A percentile compares a stretch with the other conserved stretches of the same genome.
phyloP scores from a whole-genome alignment of 371 early-diverging fungal genomes.

The Chytridiales sp. region DNA sequence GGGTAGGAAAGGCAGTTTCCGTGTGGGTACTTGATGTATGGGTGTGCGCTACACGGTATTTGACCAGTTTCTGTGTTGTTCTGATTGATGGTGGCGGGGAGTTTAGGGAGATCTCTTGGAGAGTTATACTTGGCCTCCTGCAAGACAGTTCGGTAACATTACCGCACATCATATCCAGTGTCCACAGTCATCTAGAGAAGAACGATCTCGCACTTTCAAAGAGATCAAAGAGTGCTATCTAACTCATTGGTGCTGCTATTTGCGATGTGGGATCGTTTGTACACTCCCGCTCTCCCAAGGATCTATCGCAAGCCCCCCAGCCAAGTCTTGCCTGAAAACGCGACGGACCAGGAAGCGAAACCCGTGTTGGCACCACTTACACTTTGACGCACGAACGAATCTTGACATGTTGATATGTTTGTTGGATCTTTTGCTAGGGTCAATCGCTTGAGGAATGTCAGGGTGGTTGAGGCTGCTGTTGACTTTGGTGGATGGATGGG shows the following conservation, averaged over 20 bases:
- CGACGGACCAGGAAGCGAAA: neutral
- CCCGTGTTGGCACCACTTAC: conserved; percentile 43
- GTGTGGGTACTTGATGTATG: neutral
- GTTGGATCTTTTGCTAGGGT: too few species aligned
- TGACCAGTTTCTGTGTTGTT: neutral
- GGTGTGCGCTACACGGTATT: neutral
- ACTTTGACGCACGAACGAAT: conserved; percentile 78
- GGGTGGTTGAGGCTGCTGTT: too few species aligned
- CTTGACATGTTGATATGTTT: conserved; percentile 72
- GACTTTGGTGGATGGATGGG: too few species aligned
- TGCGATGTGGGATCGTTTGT: neutral
- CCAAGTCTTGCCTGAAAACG: neutral
- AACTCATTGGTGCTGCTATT: neutral
- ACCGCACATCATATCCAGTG: too few species aligned
- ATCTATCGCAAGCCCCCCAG: neutral
- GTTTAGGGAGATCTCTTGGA: neutral
- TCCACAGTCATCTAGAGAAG: neutral
- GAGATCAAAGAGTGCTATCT: neutral
- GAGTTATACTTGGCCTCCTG: too few species aligned
- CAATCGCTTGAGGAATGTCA: too few species aligned
- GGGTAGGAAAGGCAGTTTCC: neutral
- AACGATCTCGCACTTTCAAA: neutral
- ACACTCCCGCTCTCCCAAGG: neutral
- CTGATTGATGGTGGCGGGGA: neutral
- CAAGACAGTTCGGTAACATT: too few species aligned